A percentile compares a stretch with the other conserved stretches of the same genome.
Evolutionary conservation across 2,329 filamentous ascomycete genomes (phyloP).

Genomic region (Xylariomycetidae sp.): DNA sequence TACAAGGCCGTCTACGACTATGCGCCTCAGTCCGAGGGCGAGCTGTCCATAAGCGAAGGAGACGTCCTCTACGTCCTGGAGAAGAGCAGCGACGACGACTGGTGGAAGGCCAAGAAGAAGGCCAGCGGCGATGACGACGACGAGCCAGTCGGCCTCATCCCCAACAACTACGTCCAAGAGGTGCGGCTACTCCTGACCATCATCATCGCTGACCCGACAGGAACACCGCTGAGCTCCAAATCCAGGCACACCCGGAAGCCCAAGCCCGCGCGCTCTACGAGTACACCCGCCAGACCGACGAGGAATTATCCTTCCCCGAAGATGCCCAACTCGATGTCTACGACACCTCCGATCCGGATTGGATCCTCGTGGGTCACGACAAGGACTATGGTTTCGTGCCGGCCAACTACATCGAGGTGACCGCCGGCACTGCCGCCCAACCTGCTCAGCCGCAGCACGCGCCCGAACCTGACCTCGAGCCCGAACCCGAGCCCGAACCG

Average conservation of each 20-base stretch:
- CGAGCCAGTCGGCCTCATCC: constrained; percentile 83
- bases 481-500: too few relatives aligned
- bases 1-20: constrained; percentile 93
- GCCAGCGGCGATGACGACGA: constrained; percentile 79
- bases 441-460: constrained; percentile 18
- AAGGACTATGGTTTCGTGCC: constrained; percentile 91
- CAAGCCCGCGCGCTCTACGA: constrained; percentile 94
- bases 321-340: constrained; percentile 78
- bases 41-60: constrained; percentile 78
- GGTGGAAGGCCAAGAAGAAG: constrained; percentile 97
- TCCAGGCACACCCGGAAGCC: constrained; percentile 57
- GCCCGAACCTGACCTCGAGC: constrained; percentile 34
- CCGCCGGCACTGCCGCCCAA: constrained; percentile 34
- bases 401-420: constrained; percentile 86
- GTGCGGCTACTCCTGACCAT: constrained; percentile 42
- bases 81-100: constrained; percentile 70
- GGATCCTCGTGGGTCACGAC: constrained; percentile 84
- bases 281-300: constrained; percentile 93
- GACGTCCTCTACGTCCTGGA: constrained; percentile 86
- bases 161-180: constrained; percentile 93
- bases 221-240: constrained; percentile 34
- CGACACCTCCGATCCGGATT: constrained; percentile 88
- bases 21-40: constrained; percentile 75
- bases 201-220: constrained; percentile 35
- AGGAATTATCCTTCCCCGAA: constrained; percentile 93